phyloP scores from a whole-genome alignment of 805 yeast genomes.

The Yamadazyma insecticola region DNA sequence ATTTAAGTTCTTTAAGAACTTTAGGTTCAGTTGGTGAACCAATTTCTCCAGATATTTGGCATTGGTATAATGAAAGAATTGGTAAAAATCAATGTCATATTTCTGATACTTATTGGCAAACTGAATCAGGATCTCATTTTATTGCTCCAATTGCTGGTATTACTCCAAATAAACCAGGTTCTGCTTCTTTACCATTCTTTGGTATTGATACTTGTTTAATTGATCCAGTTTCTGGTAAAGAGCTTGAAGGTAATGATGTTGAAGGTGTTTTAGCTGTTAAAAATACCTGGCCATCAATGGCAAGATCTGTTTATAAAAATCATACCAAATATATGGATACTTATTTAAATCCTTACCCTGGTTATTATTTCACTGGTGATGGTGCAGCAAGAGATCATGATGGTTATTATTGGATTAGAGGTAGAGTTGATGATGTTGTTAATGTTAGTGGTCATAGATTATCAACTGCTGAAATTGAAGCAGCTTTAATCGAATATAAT shows the following conservation, averaged over 20 bases:
- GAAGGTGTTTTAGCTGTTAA: conserved; percentile 78
- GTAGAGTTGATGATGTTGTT: conserved; percentile 86
- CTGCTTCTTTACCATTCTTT: conserved; percentile 80
- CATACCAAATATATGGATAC: conserved; percentile 73
- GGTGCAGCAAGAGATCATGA: conserved; percentile 85
- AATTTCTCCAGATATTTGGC: conserved; percentile 82
- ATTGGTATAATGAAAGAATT: conserved; percentile 72
- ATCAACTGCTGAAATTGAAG: conserved; percentile 87
- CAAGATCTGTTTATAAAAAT: conserved; percentile 77
- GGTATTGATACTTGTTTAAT: conserved; percentile 72
- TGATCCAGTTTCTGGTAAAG: conserved; percentile 72
- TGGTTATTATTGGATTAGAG: conserved; percentile 82
- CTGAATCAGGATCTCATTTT: conserved; percentile 80
- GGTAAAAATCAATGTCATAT: conserved; percentile 70
- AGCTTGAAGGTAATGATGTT: conserved; percentile 60
- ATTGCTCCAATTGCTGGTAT: conserved; percentile 72
- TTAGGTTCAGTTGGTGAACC: conserved; percentile 87
- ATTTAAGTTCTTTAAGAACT: conserved; percentile 60
- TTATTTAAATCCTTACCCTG: conserved; percentile 78
- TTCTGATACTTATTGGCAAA: conserved; percentile 86
- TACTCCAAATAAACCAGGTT: conserved; percentile 80
- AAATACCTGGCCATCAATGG: conserved; percentile 81
- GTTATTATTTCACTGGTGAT: conserved; percentile 82
- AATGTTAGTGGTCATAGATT: conserved; percentile 83
- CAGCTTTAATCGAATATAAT: conserved; percentile 69